Evolutionary conservation across 495 filamentous ascomycete species (phyloP), one percentile per base, ranked within the genome.

Genomic region (Lindgomyces ingoldianus): DNA sequence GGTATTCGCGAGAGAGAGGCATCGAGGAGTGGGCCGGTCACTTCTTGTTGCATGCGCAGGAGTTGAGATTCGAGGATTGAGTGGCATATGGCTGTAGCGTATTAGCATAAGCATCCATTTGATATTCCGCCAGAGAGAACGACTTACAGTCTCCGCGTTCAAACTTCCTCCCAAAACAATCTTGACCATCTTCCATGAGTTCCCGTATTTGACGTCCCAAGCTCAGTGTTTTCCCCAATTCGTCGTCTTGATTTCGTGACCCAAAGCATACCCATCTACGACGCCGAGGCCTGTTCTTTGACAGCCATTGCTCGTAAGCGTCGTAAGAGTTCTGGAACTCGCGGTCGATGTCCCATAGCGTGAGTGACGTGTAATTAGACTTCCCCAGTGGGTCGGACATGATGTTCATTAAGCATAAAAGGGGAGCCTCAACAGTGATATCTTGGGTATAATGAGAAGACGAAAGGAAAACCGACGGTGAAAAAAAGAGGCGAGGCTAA

Each of bases 331-430:
- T 52, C 29, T 68, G 65, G 47, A 68, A 68, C 19, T 62, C 59
- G 52, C 58, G 65, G 33, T 68, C 65, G 26, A 68, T 68, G 59
- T 68, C 65, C 65, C 65, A 68, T 2, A 68, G 53, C 8, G 51
- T 57, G 21, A 68, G 47, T 18, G 65, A 52, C 1, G 45, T 46
- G 25, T 63, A 63, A 24, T 68, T 4, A 16, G 58, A 18, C 36
- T 62, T 61, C 33, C 63, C 65, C 51, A 50, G 62, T 42, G 48
- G 46, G 18, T 29, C n/a, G 6, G 58, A 52, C 30, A 55, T 56
- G 22, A 26, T 24, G 4, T 56, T 50, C n/a, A 25, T 16, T 1
- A 27, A 12, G 19, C 24, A 47, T 26, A 14, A 41, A 50, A 18
- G 16, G n/a, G n/a, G n/a, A n/a, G n/a, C n/a, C n/a, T n/a, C n/a